phyloP scores from a whole-genome alignment of 2,329 filamentous ascomycete species.

The Graphium sp. region DNA sequence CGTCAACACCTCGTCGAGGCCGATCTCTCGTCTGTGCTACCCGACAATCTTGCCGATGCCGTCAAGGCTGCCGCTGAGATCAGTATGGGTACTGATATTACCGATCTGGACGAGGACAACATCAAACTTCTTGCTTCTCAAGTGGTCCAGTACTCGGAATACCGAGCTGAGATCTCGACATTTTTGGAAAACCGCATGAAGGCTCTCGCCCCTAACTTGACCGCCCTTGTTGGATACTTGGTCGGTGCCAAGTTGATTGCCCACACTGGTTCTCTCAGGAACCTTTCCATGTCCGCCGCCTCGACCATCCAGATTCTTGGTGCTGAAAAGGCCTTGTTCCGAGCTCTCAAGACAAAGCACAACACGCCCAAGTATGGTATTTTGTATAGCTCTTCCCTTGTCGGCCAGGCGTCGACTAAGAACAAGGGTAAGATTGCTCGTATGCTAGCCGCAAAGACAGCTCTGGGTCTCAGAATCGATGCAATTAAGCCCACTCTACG shows the following conservation, averaged over 20 bases:
- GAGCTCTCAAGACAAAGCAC: constrained; percentile 96
- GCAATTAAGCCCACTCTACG: constrained; percentile 55
- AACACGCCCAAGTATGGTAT: constrained; percentile 97
- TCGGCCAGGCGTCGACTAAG: constrained; percentile 91
- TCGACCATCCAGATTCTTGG: constrained; percentile 96
- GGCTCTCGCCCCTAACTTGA: constrained; percentile 91
- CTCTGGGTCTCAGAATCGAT: constrained; percentile 84
- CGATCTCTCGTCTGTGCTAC: constrained; percentile 79
- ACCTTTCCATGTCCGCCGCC: constrained; percentile 84
- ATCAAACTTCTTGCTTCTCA: constrained; percentile 85
- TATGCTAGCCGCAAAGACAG: constrained; percentile 86
- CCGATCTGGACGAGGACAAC: constrained; percentile 78
- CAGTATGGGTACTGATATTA: constrained; percentile 97
- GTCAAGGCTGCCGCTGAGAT: constrained; percentile 92
- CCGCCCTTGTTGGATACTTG: constrained; percentile 78
- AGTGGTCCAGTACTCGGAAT: constrained; percentile 82
- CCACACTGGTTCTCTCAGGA: constrained; percentile 86
- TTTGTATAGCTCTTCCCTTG: constrained; percentile 81
- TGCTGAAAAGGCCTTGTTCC: constrained; percentile 97
- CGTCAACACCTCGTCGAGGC: constrained; percentile 60
- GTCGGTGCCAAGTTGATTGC: constrained; percentile 91
- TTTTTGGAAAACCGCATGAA: constrained; percentile 92
- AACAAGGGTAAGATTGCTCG: constrained; percentile 99
- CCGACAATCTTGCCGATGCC: constrained; percentile 83
- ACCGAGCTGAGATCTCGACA: constrained; percentile 70